Evolutionary conservation across 805 yeast species (phyloP), one percentile per base, ranked within the genome.

Genomic region (Nakazawaea wickerhamii): DNA sequence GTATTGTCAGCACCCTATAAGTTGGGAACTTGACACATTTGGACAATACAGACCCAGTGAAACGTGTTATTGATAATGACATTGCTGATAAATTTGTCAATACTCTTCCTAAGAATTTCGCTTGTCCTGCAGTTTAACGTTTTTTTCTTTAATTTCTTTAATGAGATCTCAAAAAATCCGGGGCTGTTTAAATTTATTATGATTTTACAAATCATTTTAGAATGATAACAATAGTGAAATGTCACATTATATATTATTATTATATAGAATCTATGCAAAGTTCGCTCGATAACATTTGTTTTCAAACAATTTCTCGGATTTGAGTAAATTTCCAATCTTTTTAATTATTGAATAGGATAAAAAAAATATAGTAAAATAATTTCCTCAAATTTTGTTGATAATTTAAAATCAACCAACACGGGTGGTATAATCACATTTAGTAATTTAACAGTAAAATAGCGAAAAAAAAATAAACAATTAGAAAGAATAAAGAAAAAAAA

Each of bases 161-260:
- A n/a, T n/a, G n/a, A n/a, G n/a, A n/a, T n/a, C n/a, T n/a, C n/a
- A n/a, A n/a, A n/a, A n/a, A n/a, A n/a, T n/a, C n/a, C n/a, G n/a
- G n/a, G n/a, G n/a, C n/a, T n/a, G n/a, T n/a, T n/a, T n/a, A n/a
- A n/a, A n/a, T n/a, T n/a, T n/a, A n/a, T n/a, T n/a, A n/a, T n/a
- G n/a, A n/a, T n/a, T n/a, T n/a, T n/a, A n/a, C n/a, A n/a, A n/a
- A n/a, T n/a, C n/a, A n/a, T n/a, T n/a, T n/a, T n/a, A n/a, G n/a
- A n/a, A n/a, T n/a, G n/a, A n/a, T n/a, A n/a, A n/a, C n/a, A 25
- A 25, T 25, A 25, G 27, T 10, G 18, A 13, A 30, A 30, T 30
- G 32, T 30, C 32, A 30, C 32, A 30, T 30, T 30, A n/a, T 30
- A 30, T n/a, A 30, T 17, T 17, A 31, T 17, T 31, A 31, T 17